Conservation (phyloP, 2,329 filamentous ascomycete genomes). For the Colletotrichum destructivum region DNA sequence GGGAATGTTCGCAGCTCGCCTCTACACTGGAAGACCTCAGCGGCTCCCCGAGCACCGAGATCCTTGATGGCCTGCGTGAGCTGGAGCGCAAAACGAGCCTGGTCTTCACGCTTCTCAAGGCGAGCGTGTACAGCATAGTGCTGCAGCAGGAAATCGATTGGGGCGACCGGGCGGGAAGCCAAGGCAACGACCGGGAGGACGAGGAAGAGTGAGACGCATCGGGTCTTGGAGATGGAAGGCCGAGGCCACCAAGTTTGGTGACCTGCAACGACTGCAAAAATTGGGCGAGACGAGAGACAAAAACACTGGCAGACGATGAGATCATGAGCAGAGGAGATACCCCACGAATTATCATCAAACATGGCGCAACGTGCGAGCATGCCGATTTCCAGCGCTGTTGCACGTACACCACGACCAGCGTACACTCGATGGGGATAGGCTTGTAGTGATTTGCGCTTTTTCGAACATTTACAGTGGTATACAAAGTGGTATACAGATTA, state of each 20-base stretch:
- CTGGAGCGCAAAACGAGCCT: conserved; percentile 95
- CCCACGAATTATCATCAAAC: conserved; percentile 10
- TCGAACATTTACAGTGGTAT: conserved; percentile 39
- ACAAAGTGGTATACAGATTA: conserved; percentile 51
- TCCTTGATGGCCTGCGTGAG: conserved; percentile 87
- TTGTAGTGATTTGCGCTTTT: conserved; percentile 40
- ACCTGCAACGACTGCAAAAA: neutral
- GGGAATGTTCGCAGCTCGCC: conserved; percentile 64
- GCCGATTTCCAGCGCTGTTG: neutral
- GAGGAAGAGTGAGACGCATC: neutral
- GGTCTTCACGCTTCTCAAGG: conserved; percentile 96
- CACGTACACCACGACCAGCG: neutral
- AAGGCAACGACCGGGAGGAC: conserved; percentile 47
- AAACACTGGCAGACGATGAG: conserved; percentile 4
- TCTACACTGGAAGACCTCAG: conserved; percentile 74
- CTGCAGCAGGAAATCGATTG: conserved; percentile 95
- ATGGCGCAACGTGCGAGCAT: neutral
- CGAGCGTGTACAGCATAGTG: conserved; percentile 98
- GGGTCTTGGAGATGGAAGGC: neutral
- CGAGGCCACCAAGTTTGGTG: neutral
- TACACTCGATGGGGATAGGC: neutral
- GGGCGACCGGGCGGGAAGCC: conserved; percentile 64
- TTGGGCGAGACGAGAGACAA: neutral
- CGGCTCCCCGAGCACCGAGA: conserved; percentile 81
- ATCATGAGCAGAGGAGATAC: conserved; percentile 19